Evolutionary conservation across 345 rosid genomes (phyloP), one percentile per base, ranked within the genome.

Genomic region (Capsella bursapastoris): DNA sequence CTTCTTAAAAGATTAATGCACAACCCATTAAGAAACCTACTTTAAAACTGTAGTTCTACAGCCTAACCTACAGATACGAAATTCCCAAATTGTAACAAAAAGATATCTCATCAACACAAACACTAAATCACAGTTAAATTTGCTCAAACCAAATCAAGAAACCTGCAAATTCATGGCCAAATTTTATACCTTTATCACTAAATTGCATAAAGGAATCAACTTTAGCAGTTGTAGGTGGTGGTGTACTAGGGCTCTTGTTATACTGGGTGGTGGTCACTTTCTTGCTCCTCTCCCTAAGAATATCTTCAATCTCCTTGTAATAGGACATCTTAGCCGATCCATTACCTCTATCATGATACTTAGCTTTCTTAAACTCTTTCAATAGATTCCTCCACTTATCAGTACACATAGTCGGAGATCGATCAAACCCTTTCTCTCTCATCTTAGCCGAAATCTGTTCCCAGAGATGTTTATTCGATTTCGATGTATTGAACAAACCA

Each of bases 351-450:
- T 92, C 92, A 27, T 89, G 97, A 73, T 92, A 88, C 84, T 83
- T 92, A 0, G 92, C 93, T 75, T 96, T 96, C 86, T 96, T 96
- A 63, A 84, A 92, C 85, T 92, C 99, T 79, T 96, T 96, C 75
- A 96, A 79, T 47, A 96, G 79, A 78, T 96, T 96, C 87, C 99
- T 88, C 99, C 99, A 96, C 85, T 96, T 92, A 76, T 96, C 99
- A 0, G 99, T 96, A 51, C 99, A 96, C 99, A 96, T 96, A 4
- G 93, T 92, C 3, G 99, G 99, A 2, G 98, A 92, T 51, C 99
- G 84, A 81, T 96, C 99, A 71, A 90, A 96, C 3, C 99, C 98
- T 72, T 90, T 96, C 31, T 89, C 98, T 51, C 89, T 89, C 98
- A 96, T 96, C 82, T 90, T 96, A 0, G 81, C 68, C 1, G 97